Evolutionary conservation across 768 basidiomycete genomes (phyloP), one percentile per base, ranked within the genome.

Genomic region (Kockovaella imperatae): DNA sequence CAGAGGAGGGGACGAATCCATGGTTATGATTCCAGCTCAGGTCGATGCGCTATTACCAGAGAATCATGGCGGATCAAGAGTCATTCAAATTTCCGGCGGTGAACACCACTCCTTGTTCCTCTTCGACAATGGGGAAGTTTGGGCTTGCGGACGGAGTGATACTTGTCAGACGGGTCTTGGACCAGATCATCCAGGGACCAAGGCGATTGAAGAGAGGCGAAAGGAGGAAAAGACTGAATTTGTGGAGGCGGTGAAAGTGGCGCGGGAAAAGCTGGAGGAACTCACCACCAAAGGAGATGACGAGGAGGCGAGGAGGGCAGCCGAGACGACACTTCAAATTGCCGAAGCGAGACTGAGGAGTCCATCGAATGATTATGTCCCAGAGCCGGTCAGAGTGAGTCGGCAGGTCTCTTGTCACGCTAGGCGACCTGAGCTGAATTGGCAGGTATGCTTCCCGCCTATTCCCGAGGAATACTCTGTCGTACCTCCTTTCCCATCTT

Each of bases 101-200:
- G 82, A 84, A 49, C 86, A 95, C 58, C 90, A 99, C 67, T 82
- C 89, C 0, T 68, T 97, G 39, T 97, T 99, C 77, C 75, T 89
- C 56, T 84, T 90, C 10, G 77, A 79, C 31, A 77, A 79, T 26
- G 93, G 93, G 39, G 80, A 81, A 52, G 86, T 97, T 1, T 93
- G 80, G 67, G 86, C 82, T 1, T 85, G 83, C 60, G 93, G 93
- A 2, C 82, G 90, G 30, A 81, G 80, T 36, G 87, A 90, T 57
- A 81, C 80, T 30, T 80, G 83, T 29, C 88, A 95, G 60, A 78
- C 93, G 25, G 93, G 93, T 10, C 70, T 77, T 2, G 53, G 57
- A 3, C 57, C 59, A 23, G 76, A 80, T 43, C 77, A 78, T 52
- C 67, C 71, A 6, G 70, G 68, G 23, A 49, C 54, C 31, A 52